These are phyloP conservation scores for Hymenoscyphus occultus DNA, from an alignment of 2,329 filamentous ascomycete genomes.

Conservation along the genomic window DNA sequence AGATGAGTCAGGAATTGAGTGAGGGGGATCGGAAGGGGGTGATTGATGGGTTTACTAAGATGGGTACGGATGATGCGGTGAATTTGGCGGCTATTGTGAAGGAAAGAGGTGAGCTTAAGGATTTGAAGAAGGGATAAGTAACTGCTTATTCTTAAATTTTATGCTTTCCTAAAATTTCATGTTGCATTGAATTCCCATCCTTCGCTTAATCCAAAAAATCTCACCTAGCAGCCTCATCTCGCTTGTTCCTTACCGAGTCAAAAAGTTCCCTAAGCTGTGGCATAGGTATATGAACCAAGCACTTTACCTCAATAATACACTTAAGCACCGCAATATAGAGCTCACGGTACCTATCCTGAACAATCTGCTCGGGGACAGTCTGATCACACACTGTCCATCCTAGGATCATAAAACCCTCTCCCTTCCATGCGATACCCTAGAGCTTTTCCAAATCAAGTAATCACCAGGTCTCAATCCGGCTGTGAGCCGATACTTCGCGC, in stretches of 20 bases:
- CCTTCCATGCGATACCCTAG: neutral
- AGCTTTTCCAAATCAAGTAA: neutral
- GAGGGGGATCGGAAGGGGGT: slow-evolving; percentile 55
- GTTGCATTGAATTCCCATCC: neutral
- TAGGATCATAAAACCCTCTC: neutral
- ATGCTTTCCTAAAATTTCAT: neutral
- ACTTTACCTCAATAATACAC: neutral
- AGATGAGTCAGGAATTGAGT: slow-evolving; percentile 62
- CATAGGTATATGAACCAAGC: neutral
- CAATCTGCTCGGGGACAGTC: neutral
- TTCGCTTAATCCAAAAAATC: neutral
- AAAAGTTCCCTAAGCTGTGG: neutral
- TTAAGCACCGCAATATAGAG: neutral
- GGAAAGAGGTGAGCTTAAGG: neutral
- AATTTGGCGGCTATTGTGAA: neutral
- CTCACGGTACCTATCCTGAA: neutral
- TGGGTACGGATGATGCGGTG: slow-evolving; percentile 38
- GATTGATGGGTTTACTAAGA: slow-evolving; percentile 50
- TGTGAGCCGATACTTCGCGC: neutral
- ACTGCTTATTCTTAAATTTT: neutral
- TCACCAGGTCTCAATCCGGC: neutral
- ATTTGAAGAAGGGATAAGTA: neutral
- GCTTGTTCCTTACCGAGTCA: neutral
- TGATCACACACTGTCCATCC: neutral
- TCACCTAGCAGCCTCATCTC: neutral